Evolutionary conservation across 768 basidiomycete species (phyloP), one percentile per base, ranked within the genome.

Genomic region (Cystofilobasidium capitatum): DNA sequence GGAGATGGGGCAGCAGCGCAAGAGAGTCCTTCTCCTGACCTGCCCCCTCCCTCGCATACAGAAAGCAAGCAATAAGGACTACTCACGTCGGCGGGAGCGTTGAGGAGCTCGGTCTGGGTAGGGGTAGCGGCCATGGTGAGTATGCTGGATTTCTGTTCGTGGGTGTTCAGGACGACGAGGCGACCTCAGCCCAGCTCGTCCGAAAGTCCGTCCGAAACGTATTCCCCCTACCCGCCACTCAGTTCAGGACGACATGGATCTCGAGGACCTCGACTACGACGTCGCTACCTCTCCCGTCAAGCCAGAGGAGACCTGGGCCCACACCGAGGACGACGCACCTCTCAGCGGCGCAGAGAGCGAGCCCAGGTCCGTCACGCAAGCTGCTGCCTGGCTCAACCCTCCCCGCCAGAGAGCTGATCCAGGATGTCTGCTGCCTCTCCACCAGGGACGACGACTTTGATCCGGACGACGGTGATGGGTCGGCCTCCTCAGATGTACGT

Each of bases 211-310:
- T 12, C 5, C 22, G 12, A 10, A 29, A 7, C 49, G 49, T n/a
- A n/a, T n/a, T n/a, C n/a, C n/a, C n/a, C n/a, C n/a, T n/a, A n/a
- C n/a, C n/a, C n/a, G n/a, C n/a, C n/a, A n/a, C n/a, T n/a, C n/a
- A 42, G 40, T 20, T 42, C 40, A 10, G 40, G 40, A 42, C 40
- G 40, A 42, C 40, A 64, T 64, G 63, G 63, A 64, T 37, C 54
- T 64, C 51, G 63, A 64, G 29, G 51, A 55, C 51, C 51, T 55
- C 29, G 4, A 16, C 29, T 55, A 55, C 63, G 63, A 64, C 17
- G 35, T 55, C 0, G 37, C 49, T 17, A 60, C 59, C 8, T 60
- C 59, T 17, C 59, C 59, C 26, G 26, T 42, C 26, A 31, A 54
- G 17, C 63, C 26, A 10, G 26, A 64, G 14, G 63, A 63, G 24